These are phyloP conservation scores for Ziziphus jujuba DNA, from an alignment of 306 rosid genomes.

Conservation along the genomic window DNA sequence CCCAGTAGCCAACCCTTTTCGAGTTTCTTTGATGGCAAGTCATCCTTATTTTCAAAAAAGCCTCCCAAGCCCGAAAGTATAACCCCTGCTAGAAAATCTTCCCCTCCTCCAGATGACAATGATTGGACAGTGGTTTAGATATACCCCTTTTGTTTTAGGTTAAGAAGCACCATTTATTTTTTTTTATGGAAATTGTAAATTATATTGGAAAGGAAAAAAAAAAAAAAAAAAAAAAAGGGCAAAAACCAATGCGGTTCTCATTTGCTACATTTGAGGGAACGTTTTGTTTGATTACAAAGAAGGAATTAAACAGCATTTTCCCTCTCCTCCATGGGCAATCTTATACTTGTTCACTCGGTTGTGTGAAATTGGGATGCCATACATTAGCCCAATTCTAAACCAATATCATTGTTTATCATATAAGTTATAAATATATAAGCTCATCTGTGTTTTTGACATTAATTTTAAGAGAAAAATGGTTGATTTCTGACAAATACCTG, in stretches of 20 bases:
- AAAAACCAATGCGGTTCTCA: background rate
- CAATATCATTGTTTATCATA: too few species aligned
- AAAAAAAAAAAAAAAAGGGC: background rate
- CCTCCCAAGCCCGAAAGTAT: conserved; percentile 53
- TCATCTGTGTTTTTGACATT: too few species aligned
- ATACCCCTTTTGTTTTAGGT: conserved; percentile 14
- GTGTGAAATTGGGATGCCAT: too few species aligned
- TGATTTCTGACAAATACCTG: too few species aligned
- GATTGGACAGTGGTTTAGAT: conserved; percentile 56
- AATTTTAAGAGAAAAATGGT: too few species aligned
- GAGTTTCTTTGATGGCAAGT: conserved; percentile 75
- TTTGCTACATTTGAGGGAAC: conserved; percentile 20
- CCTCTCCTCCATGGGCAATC: too few species aligned
- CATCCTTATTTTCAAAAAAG: conserved; percentile 77
- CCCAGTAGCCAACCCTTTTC: conserved; percentile 63
- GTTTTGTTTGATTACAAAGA: conserved; percentile 12
- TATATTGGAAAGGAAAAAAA: background rate
- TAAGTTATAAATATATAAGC: too few species aligned
- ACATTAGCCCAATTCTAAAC: too few species aligned
- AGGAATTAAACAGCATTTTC: conserved; percentile 9
- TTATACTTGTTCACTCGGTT: too few species aligned
- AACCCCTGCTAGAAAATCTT: conserved; percentile 38
- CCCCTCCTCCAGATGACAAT: conserved; percentile 30
- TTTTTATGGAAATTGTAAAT: conserved; percentile 59
- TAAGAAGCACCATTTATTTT: conserved; percentile 9